Conservation (phyloP, 2,329 filamentous ascomycete species). For the Fusarium miscanthi region DNA sequence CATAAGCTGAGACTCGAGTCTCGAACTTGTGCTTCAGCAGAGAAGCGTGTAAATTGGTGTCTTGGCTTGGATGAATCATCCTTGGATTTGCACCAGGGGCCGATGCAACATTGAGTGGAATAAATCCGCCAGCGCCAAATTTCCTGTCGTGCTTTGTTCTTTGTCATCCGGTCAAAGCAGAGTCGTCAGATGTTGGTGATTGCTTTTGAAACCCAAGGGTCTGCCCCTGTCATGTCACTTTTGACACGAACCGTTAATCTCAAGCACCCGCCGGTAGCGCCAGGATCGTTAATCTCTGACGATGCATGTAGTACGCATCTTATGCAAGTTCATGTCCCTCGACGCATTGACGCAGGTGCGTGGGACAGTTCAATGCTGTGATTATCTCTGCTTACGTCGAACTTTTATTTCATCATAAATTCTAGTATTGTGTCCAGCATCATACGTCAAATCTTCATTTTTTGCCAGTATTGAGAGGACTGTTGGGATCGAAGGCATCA, state of each 20-base stretch:
- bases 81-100: conserved; percentile 5
- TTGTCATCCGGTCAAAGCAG: conserved; percentile 16
- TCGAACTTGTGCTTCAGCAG: conserved; percentile 11
- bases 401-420: neutral
- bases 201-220: conserved; percentile 5
- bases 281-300: conserved; percentile 30
- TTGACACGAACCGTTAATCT: conserved; percentile 43
- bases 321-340: conserved; percentile 2
- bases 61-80: conserved; percentile 7
- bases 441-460: conserved; percentile 38
- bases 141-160: neutral
- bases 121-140: conserved; percentile 2
- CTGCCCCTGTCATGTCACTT: conserved; percentile 28
- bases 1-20: conserved; percentile 41
- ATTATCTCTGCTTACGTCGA: neutral
- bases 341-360: conserved; percentile 3
- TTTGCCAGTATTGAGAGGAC: conserved; percentile 69
- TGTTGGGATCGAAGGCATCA: conserved; percentile 68
- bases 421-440: neutral
- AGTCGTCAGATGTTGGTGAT: conserved; percentile 32
- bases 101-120: conserved; percentile 11
- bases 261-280: conserved; percentile 27
- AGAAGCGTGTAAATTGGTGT: conserved; percentile 6
- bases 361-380: conserved; percentile 5
- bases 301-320: conserved; percentile 17